Conservation (phyloP, 2,329 filamentous ascomycete genomes). For the Aspergillus caelatus region DNA sequence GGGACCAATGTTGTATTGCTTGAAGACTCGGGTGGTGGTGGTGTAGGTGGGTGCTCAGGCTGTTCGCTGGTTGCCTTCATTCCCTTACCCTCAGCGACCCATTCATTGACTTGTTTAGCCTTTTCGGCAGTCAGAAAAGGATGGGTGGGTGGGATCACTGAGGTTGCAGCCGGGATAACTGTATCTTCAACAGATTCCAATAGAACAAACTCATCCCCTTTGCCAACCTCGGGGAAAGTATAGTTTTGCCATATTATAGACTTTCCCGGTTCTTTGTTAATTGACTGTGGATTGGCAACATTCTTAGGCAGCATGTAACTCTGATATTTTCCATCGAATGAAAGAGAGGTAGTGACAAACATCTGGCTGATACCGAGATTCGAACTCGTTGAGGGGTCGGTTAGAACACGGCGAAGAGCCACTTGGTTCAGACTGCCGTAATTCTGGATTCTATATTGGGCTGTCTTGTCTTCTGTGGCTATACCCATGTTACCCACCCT, state of each 20-base stretch:
- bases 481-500: conserved; percentile 24
- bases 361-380: conserved; percentile 23
- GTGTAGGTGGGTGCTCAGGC: neutral
- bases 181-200: conserved; percentile 14
- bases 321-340: conserved; percentile 21
- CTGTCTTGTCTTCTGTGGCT: conserved; percentile 5
- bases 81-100: conserved; percentile 29
- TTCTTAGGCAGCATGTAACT: conserved; percentile 18
- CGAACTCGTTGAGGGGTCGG: conserved; percentile 20
- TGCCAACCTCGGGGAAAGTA: conserved; percentile 35
- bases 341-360: conserved; percentile 25
- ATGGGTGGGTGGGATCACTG: conserved; percentile 18
- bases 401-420: conserved; percentile 26
- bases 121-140: conserved; percentile 32
- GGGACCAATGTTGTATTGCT: neutral
- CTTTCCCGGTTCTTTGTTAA: conserved; percentile 21
- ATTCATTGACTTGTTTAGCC: conserved; percentile 31
- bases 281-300: conserved; percentile 20
- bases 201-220: conserved; percentile 23
- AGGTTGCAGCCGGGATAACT: conserved; percentile 1
- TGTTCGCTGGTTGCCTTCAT: conserved; percentile 15
- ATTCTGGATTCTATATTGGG: conserved; percentile 21
- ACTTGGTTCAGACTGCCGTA: conserved; percentile 24
- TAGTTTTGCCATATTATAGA: conserved; percentile 37
- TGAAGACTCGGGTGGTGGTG: conserved; percentile 1